Evolutionary conservation across 768 basidiomycete genomes (phyloP).

Genomic region (Pholiota molesta): DNA sequence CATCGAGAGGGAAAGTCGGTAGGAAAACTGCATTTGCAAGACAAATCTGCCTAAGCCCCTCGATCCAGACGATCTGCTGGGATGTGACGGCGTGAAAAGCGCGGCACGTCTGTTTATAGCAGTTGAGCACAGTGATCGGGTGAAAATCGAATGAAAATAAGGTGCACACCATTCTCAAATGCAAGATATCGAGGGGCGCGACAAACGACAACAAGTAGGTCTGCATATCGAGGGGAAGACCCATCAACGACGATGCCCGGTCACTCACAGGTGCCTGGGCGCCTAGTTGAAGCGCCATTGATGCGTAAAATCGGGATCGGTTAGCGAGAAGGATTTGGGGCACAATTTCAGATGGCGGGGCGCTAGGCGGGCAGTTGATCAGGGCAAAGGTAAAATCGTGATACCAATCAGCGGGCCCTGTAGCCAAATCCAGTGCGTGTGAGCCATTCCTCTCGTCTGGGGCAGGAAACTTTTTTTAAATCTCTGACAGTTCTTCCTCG

Average conservation of each 20-base stretch:
- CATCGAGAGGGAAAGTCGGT: conserved; percentile 26
- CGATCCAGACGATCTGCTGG: conserved; percentile 31
- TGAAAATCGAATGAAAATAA: background rate
- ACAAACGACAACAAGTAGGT: background rate
- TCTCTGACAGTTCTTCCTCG: conserved; percentile 2
- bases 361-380: background rate
- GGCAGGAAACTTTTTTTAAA: background rate
- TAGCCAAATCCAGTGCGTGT: conserved; percentile 1
- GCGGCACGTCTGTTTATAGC: conserved; percentile 26
- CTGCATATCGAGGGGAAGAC: background rate
- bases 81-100: conserved; percentile 19
- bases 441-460: conserved; percentile 2
- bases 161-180: conserved; percentile 5
- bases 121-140: background rate
- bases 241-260: background rate
- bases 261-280: background rate
- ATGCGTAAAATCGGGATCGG: background rate
- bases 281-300: background rate
- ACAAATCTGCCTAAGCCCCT: conserved; percentile 27
- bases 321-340: background rate
- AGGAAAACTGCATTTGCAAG: conserved; percentile 19
- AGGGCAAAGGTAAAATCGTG: background rate
- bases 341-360: background rate
- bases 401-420: background rate
- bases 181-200: conserved; percentile 7